These are phyloP conservation scores for California macrophylla DNA, from an alignment of 441 rosid genomes.

Conservation along the genomic window DNA sequence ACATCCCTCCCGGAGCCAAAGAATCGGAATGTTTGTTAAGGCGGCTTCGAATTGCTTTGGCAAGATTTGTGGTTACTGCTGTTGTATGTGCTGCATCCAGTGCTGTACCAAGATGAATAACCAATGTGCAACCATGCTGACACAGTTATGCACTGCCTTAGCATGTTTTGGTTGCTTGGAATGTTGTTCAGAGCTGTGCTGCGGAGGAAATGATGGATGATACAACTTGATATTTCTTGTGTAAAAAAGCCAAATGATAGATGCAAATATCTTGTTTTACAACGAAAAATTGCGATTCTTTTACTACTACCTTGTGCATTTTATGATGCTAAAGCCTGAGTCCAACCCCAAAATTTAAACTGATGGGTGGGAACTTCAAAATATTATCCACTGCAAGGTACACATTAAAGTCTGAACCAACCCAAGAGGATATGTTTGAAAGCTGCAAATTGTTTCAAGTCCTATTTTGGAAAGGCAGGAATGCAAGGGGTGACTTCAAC, in stretches of 20 bases:
- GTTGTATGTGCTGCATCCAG: constrained; percentile 77
- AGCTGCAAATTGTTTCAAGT: too few species aligned
- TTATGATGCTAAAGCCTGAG: too few species aligned
- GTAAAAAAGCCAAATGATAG: background rate
- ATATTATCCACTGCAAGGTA: too few species aligned
- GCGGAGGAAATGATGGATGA: constrained; percentile 38
- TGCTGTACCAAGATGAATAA: constrained; percentile 62
- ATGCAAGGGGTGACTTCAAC: background rate
- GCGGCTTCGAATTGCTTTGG: constrained; percentile 79
- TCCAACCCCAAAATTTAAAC: too few species aligned
- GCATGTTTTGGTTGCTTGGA: constrained; percentile 80
- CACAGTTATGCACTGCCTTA: constrained; percentile 57
- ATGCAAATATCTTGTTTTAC: background rate
- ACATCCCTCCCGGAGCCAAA: constrained; percentile 47
- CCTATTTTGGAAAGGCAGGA: background rate
- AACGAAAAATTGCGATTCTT: too few species aligned
- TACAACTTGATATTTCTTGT: background rate
- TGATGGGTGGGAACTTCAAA: too few species aligned
- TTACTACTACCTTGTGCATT: too few species aligned
- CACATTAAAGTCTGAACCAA: too few species aligned
- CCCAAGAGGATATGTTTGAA: too few species aligned
- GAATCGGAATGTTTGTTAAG: constrained; percentile 50
- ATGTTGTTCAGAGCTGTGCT: constrained; percentile 68
- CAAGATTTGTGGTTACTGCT: constrained; percentile 39
- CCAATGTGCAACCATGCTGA: constrained; percentile 44